Conservation (phyloP, 352 stramenopile genomes). For the Chrysophaeum taylorii region DNA sequence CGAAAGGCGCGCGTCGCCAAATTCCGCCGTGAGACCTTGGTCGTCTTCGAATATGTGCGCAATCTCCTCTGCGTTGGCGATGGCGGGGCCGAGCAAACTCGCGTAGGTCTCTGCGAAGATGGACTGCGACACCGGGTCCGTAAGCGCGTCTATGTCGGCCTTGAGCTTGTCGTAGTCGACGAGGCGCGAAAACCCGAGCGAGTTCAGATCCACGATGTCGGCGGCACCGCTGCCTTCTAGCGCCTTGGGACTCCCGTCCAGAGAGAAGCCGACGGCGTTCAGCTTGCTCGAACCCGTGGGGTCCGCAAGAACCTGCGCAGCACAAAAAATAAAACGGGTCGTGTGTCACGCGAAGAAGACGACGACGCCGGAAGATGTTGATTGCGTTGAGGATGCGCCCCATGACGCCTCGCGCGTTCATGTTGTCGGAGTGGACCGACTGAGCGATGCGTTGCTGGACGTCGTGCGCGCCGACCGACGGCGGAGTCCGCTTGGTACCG, state of each 20-base stretch:
- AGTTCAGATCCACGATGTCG: background rate
- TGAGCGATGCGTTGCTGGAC: background rate
- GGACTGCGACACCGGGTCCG: background rate
- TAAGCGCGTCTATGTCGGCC: background rate
- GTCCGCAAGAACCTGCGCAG: no score
- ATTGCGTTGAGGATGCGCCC: background rate
- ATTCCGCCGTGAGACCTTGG: background rate
- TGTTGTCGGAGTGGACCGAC: background rate
- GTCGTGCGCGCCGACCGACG: no score
- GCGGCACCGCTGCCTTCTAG: background rate
- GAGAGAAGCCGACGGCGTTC: background rate
- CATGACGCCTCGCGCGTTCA: background rate
- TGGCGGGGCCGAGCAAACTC: background rate
- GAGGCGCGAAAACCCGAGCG: background rate
- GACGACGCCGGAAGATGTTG: no score
- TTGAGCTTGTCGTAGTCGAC: background rate
- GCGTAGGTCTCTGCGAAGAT: constrained; percentile 15
- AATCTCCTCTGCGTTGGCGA: background rate
- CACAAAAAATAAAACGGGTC: no score
- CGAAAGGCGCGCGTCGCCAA: background rate
- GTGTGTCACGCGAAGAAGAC: no score
- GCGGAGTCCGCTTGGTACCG: no score
- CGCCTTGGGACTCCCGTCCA: background rate
- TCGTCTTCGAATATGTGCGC: background rate
- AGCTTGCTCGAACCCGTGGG: background rate